phyloP scores from a whole-genome alignment of 192 early-diverging fungal species.

The Dissophora globulifera region DNA sequence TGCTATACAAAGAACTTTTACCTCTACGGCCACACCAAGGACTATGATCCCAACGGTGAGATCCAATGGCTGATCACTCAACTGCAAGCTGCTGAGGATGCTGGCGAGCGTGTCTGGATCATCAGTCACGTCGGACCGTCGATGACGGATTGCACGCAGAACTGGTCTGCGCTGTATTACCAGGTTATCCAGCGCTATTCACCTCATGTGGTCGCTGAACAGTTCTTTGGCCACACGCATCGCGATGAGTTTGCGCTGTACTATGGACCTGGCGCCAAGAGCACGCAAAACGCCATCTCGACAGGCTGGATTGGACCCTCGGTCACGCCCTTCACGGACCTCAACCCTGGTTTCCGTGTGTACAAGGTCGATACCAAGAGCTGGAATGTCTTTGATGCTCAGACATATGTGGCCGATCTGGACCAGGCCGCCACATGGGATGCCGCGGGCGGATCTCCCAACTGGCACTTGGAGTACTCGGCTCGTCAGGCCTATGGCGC shows the following conservation, averaged over 20 bases:
- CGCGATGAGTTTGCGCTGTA: constrained; percentile 65
- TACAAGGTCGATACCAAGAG: constrained; percentile 65
- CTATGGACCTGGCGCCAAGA: constrained; percentile 50
- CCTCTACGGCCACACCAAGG: constrained; percentile 55
- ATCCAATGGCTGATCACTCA: constrained; percentile 62
- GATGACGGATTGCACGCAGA: constrained; percentile 58
- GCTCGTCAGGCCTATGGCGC: constrained; percentile 56
- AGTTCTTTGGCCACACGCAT: constrained; percentile 70
- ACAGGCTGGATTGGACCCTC: constrained; percentile 63
- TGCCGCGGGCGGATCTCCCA: constrained; percentile 29
- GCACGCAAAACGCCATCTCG: constrained; percentile 54
- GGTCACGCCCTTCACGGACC: constrained; percentile 59
- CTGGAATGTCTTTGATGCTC: constrained; percentile 63
- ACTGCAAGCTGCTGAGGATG: constrained; percentile 62
- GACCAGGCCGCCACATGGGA: constrained; percentile 56
- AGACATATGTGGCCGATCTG: constrained; percentile 64
- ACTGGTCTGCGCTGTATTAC: constrained; percentile 63
- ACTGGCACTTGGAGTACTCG: constrained; percentile 67
- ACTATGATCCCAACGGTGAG: constrained; percentile 61
- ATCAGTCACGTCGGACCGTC: constrained; percentile 66
- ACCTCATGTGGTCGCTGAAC: constrained; percentile 63
- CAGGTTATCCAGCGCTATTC: constrained; percentile 66
- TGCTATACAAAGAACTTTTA: constrained; percentile 69
- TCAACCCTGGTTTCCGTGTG: constrained; percentile 67
- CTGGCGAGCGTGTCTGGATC: constrained; percentile 67